Percentiles rank a stretch among this genome's conserved stretches.
phyloP scores from a whole-genome alignment of 208 protist genomes.

The Leishmania martiniquensis region DNA sequence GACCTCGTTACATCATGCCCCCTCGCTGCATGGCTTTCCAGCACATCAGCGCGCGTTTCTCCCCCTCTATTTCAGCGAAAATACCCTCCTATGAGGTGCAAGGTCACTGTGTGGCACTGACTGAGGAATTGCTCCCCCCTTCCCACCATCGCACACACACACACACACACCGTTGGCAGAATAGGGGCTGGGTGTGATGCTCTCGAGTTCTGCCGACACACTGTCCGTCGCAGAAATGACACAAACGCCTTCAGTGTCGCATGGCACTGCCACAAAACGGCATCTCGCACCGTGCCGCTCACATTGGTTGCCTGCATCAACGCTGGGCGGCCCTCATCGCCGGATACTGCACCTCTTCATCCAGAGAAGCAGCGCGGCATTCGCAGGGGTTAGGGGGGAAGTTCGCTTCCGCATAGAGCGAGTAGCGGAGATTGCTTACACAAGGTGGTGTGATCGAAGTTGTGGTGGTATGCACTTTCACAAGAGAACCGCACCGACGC shows the following conservation, averaged over 20 bases:
- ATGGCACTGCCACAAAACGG: background rate
- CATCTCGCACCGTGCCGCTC: background rate
- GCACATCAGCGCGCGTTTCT: background rate
- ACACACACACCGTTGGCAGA: no score
- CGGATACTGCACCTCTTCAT: no score
- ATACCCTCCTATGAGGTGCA: background rate
- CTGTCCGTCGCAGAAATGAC: no score
- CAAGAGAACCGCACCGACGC: background rate
- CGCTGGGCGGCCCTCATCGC: background rate
- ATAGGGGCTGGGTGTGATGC: background rate
- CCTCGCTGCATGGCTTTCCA: background rate
- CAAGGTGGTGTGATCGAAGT: no score
- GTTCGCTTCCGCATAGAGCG: background rate
- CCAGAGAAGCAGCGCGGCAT: no score
- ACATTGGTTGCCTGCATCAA: background rate
- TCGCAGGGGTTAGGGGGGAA: background rate
- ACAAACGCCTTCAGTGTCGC: background rate
- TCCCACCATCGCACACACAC: no score
- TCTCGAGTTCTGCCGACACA: background rate
- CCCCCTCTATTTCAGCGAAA: background rate
- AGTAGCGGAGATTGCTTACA: no score
- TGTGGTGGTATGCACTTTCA: background rate
- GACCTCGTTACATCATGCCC: background rate
- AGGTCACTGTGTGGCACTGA: background rate
- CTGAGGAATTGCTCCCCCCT: background rate